Conservation (phyloP, 2,329 filamentous ascomycete genomes). For the Thelonectria discophora region DNA sequence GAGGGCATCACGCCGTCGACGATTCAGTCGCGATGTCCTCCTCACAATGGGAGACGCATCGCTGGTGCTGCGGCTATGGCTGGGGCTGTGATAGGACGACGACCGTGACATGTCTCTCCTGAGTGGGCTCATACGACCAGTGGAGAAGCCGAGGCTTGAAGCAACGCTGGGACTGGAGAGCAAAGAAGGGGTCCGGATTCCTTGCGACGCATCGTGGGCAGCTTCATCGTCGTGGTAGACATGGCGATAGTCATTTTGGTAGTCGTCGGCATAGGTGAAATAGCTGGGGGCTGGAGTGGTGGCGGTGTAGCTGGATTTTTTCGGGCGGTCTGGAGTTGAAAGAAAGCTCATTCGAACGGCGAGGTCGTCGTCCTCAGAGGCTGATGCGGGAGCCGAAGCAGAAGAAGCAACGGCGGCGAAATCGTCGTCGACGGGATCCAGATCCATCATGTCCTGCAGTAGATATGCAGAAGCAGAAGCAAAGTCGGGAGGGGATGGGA, state of each 20-base stretch:
- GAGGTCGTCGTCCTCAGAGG: conserved; percentile 35
- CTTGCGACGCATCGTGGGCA: conserved; percentile 29
- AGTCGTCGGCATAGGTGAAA: conserved; percentile 36
- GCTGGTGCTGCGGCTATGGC: conserved; percentile 26
- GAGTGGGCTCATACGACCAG: conserved; percentile 45
- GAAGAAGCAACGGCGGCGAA: conserved; percentile 39
- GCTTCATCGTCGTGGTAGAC: conserved; percentile 40
- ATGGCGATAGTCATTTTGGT: conserved; percentile 38
- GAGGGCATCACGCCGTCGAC: conserved; percentile 50
- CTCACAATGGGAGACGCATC: conserved; percentile 39
- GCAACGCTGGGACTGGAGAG: conserved; percentile 47
- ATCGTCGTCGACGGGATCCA: conserved; percentile 41
- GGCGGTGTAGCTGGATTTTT: conserved; percentile 31
- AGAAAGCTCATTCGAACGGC: conserved; percentile 29
- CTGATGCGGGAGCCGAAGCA: conserved; percentile 31
- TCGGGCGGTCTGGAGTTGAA: conserved; percentile 40
- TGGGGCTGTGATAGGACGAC: conserved; percentile 33
- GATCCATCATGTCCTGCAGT: conserved; percentile 34
- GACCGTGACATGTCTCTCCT: conserved; percentile 42
- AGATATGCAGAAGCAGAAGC: conserved; percentile 16
- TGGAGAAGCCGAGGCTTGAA: conserved; percentile 46
- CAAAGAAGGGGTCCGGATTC: conserved; percentile 42
- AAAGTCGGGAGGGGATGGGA: conserved; percentile 18
- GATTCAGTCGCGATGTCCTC: conserved; percentile 25
- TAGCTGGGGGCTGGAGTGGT: conserved; percentile 39